Base-by-base conservation (phyloP, 2,329 filamentous ascomycete genomes). In the Arthrobotrys sinensis region DNA sequence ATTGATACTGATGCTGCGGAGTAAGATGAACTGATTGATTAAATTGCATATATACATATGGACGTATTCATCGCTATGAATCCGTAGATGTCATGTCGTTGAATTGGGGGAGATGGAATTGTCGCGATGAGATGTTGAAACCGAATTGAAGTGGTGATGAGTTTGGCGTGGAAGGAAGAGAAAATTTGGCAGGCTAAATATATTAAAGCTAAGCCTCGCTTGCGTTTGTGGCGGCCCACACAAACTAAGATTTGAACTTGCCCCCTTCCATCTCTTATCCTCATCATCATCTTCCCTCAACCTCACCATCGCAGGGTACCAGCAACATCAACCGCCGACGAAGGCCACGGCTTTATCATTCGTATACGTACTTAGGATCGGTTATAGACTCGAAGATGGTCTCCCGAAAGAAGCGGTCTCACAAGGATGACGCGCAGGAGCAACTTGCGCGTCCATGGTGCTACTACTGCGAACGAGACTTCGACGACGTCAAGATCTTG, bases 391-490 rank as follows among this genome's bases (percentile, higher is more conserved):
- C 12, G 28, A 65, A 65, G 28, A 81, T 80, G 84, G 86, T 83
- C 77, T 95, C 96, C 91, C 92, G 91, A 82, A 97, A 97, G 86
- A 96, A 96, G 87, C 95, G 93, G 89, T 92, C 93, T 85, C 90
- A 91, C 81, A 91, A 93, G 83, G 93, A 93, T 80, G 90, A 94
- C 82, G 87, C 97, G 81, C 93, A 98, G 86, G 94, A 98, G 86
- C 88, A 97, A 81, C 89, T 99, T 80, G 87, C 88, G 81, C 91
- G 94, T 73, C 92, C 95, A 62, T 98, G 94, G 94, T 99, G 96
- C 87, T 99, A 97, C 86, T 99, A 99, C 87, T 99, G 96, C 91
- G 96, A 99, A 86, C 92, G 95, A 86, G 95, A 98, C 86, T 99
- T 98, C 84, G 94, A 98, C 85, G 96, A 99, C 84, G 85, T 97